phyloP scores from a whole-genome alignment of 345 rosid genomes.

The Hibiscus trionum region DNA sequence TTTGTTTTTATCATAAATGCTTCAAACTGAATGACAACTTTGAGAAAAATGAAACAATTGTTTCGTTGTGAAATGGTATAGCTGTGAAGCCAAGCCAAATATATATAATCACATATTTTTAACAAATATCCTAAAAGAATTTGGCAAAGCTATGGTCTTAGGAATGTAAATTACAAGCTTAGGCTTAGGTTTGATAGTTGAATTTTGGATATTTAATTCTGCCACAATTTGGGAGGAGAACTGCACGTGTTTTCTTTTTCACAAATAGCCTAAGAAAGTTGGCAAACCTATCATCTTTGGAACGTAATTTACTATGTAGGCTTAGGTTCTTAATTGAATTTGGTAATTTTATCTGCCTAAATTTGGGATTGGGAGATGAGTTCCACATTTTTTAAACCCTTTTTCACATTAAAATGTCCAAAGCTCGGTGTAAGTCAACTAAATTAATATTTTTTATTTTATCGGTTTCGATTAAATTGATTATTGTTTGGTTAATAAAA shows the following conservation, averaged over 20 bases:
- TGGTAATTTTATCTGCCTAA: background rate
- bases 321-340: background rate
- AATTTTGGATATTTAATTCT: background rate
- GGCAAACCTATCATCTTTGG: background rate
- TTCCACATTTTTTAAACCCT: too few species aligned
- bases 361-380: background rate
- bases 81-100: background rate
- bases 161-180: too few species aligned
- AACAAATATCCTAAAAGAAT: background rate
- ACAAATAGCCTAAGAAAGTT: background rate
- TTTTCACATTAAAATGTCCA: background rate
- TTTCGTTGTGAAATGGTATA: background rate
- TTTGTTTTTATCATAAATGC: background rate
- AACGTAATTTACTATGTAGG: background rate
- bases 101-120: background rate
- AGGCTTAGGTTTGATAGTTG: background rate
- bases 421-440: too few species aligned
- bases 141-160: background rate
- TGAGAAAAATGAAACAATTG: background rate
- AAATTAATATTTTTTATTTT: too few species aligned
- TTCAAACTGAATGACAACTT: background rate
- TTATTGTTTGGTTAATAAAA: too few species aligned
- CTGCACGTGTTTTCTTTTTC: background rate
- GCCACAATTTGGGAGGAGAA: background rate
- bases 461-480: too few species aligned